Evolutionary conservation across 2,329 filamentous ascomycete genomes (phyloP), one percentile per base, ranked within the genome.

Genomic region (Alternaria sp.): DNA sequence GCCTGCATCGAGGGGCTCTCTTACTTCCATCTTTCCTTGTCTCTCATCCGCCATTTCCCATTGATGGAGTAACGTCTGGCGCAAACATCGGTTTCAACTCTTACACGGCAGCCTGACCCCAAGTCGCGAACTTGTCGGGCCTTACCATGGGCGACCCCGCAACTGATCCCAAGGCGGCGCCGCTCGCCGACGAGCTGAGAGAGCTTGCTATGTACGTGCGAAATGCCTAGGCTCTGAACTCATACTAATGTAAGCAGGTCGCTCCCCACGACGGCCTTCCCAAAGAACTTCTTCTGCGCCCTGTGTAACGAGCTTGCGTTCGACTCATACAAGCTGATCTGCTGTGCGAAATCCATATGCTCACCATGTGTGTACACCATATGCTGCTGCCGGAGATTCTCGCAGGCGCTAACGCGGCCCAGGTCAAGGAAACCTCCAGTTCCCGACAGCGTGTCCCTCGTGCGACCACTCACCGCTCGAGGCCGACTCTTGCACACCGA

Each of bases 321-420:
- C 68, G 96, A 97, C 78, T 93, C 95, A 9, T 97, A 93, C 79
- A 92, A 94, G 67, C 85, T 97, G 26, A 93, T 94, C 2, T 99
- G 96, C 82, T 99, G 96, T 80, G 96, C 97, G 76, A 95, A 97
- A 77, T 90, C 92, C 44, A 97, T 98, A 62, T 98, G 96, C 84
- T 91, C 95, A 76, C 87, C 85, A 68, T 99, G 96, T 97, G 84
- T 76, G 90, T 53, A 43, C 17, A 15, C n/a, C 11, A 23, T 45
- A 17, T n/a, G 11, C 7, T 19, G 19, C n/a, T n/a, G n/a, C 12
- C 11, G 6, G 8, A n/a, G 4, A 13, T 9, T 19, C 43, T 23
- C 21, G 15, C 13, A 12, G 28, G 19, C 54, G 26, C 67, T 71
- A 44, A 70, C 43, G 44, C 21, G 6, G n/a, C 61, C 21, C 53